Conservation (phyloP, 345 rosid species). For the Hevea brasiliensis region DNA sequence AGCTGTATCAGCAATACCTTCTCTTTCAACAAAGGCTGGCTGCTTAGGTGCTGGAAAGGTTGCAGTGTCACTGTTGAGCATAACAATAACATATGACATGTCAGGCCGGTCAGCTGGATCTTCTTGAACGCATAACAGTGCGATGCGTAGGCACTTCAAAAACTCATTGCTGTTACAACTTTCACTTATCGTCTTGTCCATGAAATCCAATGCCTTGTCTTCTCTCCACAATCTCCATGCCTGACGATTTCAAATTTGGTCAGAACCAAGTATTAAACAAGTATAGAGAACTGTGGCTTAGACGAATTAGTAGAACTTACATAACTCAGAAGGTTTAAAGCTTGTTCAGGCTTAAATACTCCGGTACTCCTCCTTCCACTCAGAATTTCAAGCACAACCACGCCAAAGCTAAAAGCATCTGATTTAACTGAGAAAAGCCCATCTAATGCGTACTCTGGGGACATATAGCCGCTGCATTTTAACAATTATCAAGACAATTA, state of each 20-base stretch:
- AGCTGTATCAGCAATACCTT: conserved; percentile 2
- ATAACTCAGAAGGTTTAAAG: conserved; percentile 22
- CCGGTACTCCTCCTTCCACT: conserved; percentile 30
- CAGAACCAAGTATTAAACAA: background rate
- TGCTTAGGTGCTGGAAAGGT: conserved; percentile 30
- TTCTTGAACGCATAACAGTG: conserved; percentile 38
- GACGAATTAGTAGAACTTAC: conserved; percentile 7
- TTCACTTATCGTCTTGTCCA: conserved; percentile 15
- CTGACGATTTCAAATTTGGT: background rate
- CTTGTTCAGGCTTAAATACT: conserved; percentile 8
- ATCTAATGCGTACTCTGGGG: conserved; percentile 30
- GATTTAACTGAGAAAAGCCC: conserved; percentile 35
- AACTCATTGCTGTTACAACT: conserved; percentile 15
- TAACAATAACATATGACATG: conserved; percentile 25
- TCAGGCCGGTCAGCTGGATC: conserved; percentile 35
- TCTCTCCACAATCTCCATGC: conserved; percentile 29
- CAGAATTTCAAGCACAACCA: conserved; percentile 34
- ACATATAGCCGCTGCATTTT: conserved; percentile 32
- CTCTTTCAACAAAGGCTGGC: conserved; percentile 29
- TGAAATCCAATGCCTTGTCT: conserved; percentile 14
- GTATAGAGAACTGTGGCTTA: background rate
- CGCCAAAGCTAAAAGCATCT: conserved; percentile 36
- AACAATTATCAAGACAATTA: background rate
- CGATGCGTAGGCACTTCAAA: conserved; percentile 26
- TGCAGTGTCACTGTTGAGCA: conserved; percentile 25